A percentile compares a stretch with the other conserved stretches of the same genome.
Conservation (phyloP, 179 eudicot species). For the Actinidia chinensis region DNA sequence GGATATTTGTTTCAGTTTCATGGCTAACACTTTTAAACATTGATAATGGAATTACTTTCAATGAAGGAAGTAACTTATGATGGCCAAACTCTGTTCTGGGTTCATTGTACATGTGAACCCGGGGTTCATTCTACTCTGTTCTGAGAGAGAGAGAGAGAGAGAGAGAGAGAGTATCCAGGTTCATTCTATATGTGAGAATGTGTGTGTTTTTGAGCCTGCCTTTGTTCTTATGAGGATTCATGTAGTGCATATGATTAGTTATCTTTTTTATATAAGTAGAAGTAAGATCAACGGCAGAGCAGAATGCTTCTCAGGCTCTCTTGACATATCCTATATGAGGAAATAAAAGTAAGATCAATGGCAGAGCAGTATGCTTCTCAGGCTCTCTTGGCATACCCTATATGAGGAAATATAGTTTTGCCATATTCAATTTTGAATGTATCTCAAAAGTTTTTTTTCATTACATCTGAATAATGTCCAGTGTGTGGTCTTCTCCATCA, state of each 20-base stretch:
- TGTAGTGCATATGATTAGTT: background rate
- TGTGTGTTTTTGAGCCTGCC: background rate
- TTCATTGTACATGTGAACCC: background rate
- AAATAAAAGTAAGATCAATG: too few relatives aligned
- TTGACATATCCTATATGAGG: too few relatives aligned
- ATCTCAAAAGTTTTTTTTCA: background rate
- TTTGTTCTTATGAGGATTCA: background rate
- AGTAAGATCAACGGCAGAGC: too few relatives aligned
- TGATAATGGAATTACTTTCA: too few relatives aligned
- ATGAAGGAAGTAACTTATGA: background rate
- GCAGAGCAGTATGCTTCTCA: background rate
- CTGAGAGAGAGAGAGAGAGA: background rate
- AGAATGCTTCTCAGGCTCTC: too few relatives aligned
- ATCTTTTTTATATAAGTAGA: too few relatives aligned
- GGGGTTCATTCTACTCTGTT: background rate
- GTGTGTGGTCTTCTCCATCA: background rate
- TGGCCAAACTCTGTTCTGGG: background rate
- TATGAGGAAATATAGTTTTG: constrained; percentile 1
- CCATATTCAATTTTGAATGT: background rate
- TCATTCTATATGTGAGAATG: background rate
- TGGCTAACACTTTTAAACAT: too few relatives aligned
- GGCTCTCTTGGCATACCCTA: background rate
- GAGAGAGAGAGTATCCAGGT: background rate
- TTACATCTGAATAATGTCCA: background rate
- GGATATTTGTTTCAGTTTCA: too few relatives aligned